These are phyloP conservation scores for Ustilago sp. DNA, from an alignment of 1,284 basidiomycete genomes.

Conservation along the genomic window DNA sequence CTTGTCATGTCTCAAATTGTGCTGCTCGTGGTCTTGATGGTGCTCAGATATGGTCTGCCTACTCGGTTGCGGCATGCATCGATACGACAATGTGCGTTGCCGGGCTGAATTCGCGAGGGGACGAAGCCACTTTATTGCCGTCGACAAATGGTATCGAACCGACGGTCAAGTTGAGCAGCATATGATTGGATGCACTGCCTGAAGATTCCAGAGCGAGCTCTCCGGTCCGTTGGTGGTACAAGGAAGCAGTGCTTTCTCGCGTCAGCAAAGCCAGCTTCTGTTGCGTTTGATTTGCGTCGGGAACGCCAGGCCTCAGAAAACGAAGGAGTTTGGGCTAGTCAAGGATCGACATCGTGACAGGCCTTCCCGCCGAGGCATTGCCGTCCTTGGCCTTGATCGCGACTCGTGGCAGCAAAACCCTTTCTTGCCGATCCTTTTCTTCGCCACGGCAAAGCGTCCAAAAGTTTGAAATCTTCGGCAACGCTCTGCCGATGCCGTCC, in stretches of 20 bases:
- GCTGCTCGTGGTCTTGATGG: background rate
- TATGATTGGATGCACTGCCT: background rate
- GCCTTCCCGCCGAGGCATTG: constrained; percentile 5
- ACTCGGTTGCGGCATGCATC: background rate
- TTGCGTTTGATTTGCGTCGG: background rate
- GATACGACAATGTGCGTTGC: constrained; percentile 8
- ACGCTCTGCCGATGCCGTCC: constrained; percentile 6
- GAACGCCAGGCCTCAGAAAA: background rate
- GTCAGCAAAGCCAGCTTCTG: background rate
- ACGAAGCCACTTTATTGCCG: background rate
- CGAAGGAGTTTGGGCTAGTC: background rate
- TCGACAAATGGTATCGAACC: background rate
- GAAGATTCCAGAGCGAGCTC: background rate
- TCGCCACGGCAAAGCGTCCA: background rate
- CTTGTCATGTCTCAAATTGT: constrained; percentile 4
- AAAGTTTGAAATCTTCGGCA: constrained; percentile 10
- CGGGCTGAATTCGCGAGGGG: background rate
- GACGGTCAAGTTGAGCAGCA: background rate
- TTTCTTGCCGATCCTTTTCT: background rate
- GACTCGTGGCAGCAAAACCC: constrained; percentile 6
- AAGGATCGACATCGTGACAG: background rate
- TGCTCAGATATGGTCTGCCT: background rate
- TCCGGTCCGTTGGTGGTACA: background rate
- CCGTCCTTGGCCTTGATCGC: constrained; percentile 8
- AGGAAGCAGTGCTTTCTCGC: background rate